Percentiles rank a stretch among this genome's conserved stretches.
Evolutionary conservation across 768 basidiomycete species (phyloP).

Genomic region (Dendrothele bispora): DNA sequence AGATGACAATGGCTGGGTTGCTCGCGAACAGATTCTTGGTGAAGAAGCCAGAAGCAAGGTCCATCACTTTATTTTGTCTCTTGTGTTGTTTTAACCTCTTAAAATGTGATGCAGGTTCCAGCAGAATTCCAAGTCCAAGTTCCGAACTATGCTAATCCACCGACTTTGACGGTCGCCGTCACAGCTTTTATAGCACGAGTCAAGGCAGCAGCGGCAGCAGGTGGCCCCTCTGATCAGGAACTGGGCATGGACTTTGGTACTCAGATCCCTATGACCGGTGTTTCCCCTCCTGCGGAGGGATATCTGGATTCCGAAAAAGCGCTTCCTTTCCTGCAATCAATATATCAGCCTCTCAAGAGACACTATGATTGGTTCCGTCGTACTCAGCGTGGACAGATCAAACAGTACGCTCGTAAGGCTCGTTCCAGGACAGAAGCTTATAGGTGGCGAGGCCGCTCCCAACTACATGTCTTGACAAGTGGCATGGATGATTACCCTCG

Average conservation of each 20-base stretch:
- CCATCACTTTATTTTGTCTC: not conserved
- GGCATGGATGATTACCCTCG: conserved; percentile 98
- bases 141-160: conserved; percentile 92
- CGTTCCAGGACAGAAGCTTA: conserved; percentile 91
- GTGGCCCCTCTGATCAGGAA: conserved; percentile 55
- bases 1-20: conserved; percentile 95
- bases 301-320: conserved; percentile 64
- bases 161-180: conserved; percentile 91
- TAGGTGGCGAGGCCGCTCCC: conserved; percentile 90
- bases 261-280: conserved; percentile 42
- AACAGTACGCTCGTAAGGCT: conserved; percentile 81
- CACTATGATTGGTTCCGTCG: conserved; percentile 97
- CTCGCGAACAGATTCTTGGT: conserved; percentile 92
- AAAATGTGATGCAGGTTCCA: conserved; percentile 70
- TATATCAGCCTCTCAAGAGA: conserved; percentile 81
- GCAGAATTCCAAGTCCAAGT: conserved; percentile 90
- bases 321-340: conserved; percentile 67
- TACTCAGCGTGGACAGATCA: conserved; percentile 92
- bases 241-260: conserved; percentile 61
- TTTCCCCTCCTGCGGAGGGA: conserved; percentile 29
- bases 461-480: conserved; percentile 85
- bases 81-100: not conserved
- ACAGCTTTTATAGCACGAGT: conserved; percentile 86
- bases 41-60: conserved; percentile 96
- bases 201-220: conserved; percentile 35